phyloP scores from a whole-genome alignment of 2,329 filamentous ascomycete species.

The Monosporascus sp. region DNA sequence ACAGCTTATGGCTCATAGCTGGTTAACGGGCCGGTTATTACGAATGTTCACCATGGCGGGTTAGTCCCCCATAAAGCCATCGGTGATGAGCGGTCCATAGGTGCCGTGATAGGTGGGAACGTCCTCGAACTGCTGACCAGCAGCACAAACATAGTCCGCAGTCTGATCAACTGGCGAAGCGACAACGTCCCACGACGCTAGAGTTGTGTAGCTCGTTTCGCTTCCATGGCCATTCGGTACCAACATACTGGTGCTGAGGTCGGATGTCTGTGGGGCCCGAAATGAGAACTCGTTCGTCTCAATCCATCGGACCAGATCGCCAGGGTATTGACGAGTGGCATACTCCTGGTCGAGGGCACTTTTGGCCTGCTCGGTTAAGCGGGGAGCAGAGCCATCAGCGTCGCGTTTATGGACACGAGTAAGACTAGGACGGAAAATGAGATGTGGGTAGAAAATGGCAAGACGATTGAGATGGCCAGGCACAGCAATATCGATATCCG shows the following conservation, averaged over 20 bases:
- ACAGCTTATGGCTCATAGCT: too few species aligned
- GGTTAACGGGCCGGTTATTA: not conserved
- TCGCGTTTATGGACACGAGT: not conserved
- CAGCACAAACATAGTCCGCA: slow-evolving; percentile 5
- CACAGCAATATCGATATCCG: slow-evolving; percentile 1
- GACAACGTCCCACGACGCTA: slow-evolving; percentile 7
- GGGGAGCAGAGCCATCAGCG: slow-evolving; percentile 4
- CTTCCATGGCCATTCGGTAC: slow-evolving; percentile 3
- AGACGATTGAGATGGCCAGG: not conserved
- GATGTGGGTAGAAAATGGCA: not conserved
- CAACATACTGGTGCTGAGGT: slow-evolving; percentile 9
- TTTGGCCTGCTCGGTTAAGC: slow-evolving; percentile 14
- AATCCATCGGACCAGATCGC: slow-evolving; percentile 13
- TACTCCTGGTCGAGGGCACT: slow-evolving; percentile 10
- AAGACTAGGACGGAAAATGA: too few species aligned
- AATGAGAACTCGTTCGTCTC: slow-evolving; percentile 3
- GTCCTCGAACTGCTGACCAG: slow-evolving; percentile 12
- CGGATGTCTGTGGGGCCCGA: not conserved
- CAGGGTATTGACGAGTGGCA: slow-evolving; percentile 1
- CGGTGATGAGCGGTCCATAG: slow-evolving; percentile 5
- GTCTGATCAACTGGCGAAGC: not conserved
- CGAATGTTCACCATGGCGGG: not conserved
- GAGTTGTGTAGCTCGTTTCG: slow-evolving; percentile 7
- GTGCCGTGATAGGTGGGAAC: slow-evolving; percentile 5
- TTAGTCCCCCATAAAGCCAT: slow-evolving; percentile 11